phyloP scores from a whole-genome alignment of 176 grass and related monocot genomes.

The Oryza australiensis region DNA sequence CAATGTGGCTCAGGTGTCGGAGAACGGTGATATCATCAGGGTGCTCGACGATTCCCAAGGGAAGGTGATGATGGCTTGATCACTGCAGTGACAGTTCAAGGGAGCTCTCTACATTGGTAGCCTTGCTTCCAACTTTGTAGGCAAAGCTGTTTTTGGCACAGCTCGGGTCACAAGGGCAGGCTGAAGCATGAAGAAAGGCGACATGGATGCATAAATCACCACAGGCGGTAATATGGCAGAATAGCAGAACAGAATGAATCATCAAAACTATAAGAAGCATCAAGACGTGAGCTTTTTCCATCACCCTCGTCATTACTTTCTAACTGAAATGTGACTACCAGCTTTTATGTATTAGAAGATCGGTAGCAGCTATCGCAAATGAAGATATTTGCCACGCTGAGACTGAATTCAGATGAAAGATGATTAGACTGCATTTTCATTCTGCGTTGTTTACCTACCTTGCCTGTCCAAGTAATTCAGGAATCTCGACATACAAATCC shows the following conservation, averaged over 20 bases:
- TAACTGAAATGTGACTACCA: background rate
- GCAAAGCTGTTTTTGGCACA: constrained; percentile 36
- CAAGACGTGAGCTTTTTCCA: background rate
- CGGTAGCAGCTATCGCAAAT: background rate
- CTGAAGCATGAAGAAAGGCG: too few species aligned
- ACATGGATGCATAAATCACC: background rate
- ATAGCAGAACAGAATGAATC: background rate
- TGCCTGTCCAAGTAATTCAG: constrained; percentile 72
- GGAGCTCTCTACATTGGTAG: constrained; percentile 45
- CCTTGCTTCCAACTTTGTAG: constrained; percentile 27
- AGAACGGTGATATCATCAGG: constrained; percentile 30
- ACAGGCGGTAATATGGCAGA: background rate
- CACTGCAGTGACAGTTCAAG: constrained; percentile 43
- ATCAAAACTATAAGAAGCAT: background rate
- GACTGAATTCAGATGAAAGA: constrained; percentile 17
- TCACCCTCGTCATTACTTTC: background rate
- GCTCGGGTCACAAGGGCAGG: background rate
- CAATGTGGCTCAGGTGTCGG: constrained; percentile 41
- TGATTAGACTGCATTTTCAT: constrained; percentile 17
- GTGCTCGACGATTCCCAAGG: constrained; percentile 35
- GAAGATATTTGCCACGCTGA: background rate
- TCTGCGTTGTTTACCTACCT: constrained; percentile 12
- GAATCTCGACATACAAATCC: constrained; percentile 76
- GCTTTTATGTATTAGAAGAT: background rate
- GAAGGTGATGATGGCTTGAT: constrained; percentile 38